These are phyloP conservation scores for Dactylonectria estremocensis DNA, from an alignment of 2,329 filamentous ascomycete genomes.

Conservation along the genomic window DNA sequence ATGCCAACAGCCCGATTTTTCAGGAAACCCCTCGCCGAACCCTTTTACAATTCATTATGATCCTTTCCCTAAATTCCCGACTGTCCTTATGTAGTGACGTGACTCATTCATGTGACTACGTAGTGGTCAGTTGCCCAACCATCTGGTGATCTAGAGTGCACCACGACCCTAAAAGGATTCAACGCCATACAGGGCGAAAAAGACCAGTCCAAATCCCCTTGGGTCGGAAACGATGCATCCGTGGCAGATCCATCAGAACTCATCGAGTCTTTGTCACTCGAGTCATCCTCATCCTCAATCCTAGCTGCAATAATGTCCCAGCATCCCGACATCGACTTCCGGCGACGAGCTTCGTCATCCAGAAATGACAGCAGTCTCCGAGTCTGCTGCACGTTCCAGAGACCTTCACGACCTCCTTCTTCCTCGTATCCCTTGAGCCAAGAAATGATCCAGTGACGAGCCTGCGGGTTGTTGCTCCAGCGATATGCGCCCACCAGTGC, in stretches of 20 bases:
- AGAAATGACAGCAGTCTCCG: conserved; percentile 7
- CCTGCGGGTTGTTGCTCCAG: conserved; percentile 4
- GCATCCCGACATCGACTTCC: neutral
- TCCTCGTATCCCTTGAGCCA: conserved; percentile 15
- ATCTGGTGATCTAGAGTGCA: neutral
- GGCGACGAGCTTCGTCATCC: neutral
- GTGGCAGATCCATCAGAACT: neutral
- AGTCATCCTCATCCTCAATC: neutral
- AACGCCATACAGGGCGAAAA: neutral
- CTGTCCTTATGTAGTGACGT: too few species aligned
- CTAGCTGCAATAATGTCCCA: neutral
- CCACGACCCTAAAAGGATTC: neutral
- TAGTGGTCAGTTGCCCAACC: conserved; percentile 3
- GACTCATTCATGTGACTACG: neutral
- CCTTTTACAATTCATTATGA: too few species aligned
- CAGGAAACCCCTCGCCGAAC: too few species aligned
- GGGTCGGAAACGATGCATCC: neutral
- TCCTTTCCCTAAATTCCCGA: too few species aligned
- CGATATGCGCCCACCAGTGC: conserved; percentile 10
- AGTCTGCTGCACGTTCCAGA: conserved; percentile 16
- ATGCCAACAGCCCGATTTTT: too few species aligned
- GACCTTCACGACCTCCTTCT: conserved; percentile 7
- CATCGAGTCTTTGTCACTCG: neutral
- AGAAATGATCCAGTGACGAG: conserved; percentile 5
- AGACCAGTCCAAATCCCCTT: neutral